These are phyloP conservation scores for Diaporthe caulivora DNA, from an alignment of 2,329 filamentous ascomycete genomes.

Conservation along the genomic window DNA sequence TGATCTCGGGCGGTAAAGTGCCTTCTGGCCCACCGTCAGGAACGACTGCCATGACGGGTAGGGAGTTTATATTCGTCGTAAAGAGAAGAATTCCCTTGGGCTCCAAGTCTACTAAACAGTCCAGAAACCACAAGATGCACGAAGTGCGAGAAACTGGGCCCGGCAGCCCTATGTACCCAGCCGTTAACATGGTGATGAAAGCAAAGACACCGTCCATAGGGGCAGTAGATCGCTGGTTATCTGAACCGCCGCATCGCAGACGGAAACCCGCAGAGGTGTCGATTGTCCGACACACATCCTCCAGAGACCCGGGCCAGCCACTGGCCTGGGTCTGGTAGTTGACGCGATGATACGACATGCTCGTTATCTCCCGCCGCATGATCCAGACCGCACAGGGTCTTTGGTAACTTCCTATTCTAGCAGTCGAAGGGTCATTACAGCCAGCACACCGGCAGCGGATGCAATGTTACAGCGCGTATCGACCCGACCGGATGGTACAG, in stretches of 20 bases:
- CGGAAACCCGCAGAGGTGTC: neutral
- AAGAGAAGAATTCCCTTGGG: neutral
- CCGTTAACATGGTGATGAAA: neutral
- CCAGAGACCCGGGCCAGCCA: neutral
- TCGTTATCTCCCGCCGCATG: constrained; percentile 11
- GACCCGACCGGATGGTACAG: neutral
- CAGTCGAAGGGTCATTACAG: neutral
- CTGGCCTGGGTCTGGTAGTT: neutral
- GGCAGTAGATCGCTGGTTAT: neutral
- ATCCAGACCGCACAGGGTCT: neutral
- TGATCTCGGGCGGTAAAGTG: neutral
- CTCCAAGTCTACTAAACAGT: neutral
- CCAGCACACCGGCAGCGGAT: neutral
- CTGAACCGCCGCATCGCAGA: neutral
- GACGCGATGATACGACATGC: neutral
- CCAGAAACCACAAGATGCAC: too few species aligned
- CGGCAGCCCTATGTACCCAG: neutral
- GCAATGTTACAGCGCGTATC: neutral
- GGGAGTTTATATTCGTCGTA: neutral
- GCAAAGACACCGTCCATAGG: neutral
- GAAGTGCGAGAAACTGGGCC: neutral
- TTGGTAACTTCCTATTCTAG: constrained; percentile 30
- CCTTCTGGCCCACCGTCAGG: constrained; percentile 28
- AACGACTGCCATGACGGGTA: constrained; percentile 21
- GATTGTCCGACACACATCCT: too few species aligned